Evolutionary conservation across 2,329 filamentous ascomycete species (phyloP).

Genomic region (Trichoderma simmonsii): DNA sequence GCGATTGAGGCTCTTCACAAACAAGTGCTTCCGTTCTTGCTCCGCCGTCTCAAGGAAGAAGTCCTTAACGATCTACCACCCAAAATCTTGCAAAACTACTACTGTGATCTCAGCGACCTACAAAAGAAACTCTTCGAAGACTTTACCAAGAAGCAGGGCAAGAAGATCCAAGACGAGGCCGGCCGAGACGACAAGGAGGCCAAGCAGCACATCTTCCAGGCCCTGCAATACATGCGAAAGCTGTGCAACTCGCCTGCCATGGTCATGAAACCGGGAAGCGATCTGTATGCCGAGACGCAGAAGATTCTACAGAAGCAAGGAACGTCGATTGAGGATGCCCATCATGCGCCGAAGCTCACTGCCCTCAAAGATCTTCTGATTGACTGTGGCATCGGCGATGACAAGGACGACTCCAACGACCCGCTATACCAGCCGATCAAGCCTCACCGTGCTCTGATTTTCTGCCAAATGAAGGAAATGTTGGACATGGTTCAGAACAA

Average conservation of each 20-base stretch:
- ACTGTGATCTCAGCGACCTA: slow-evolving; percentile 93
- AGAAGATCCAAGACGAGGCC: slow-evolving; percentile 79
- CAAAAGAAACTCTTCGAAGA: slow-evolving; percentile 96
- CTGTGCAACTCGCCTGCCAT: slow-evolving; percentile 96
- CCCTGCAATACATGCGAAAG: slow-evolving; percentile 98
- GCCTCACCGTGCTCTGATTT: slow-evolving; percentile 90
- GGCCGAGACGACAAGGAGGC: slow-evolving; percentile 83
- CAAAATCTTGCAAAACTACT: slow-evolving; percentile 99
- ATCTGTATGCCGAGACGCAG: slow-evolving; percentile 85
- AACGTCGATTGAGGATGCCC: slow-evolving; percentile 77
- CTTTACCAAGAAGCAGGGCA: slow-evolving; percentile 90
- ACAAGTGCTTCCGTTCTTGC: slow-evolving; percentile 92
- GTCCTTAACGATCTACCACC: slow-evolving; percentile 93
- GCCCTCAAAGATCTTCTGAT: slow-evolving; percentile 89
- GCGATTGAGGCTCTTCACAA: slow-evolving; percentile 99
- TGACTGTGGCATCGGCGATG: slow-evolving; percentile 93
- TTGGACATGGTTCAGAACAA: slow-evolving; percentile 97
- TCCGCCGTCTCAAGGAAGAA: slow-evolving; percentile 95
- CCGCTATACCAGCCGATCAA: slow-evolving; percentile 79
- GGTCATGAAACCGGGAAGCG: slow-evolving; percentile 92
- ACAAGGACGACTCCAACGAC: slow-evolving; percentile 58
- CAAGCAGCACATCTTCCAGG: slow-evolving; percentile 99
- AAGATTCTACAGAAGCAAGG: slow-evolving; percentile 73
- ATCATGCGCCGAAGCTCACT: slow-evolving; percentile 87
- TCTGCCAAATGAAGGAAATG: slow-evolving; percentile 99